phyloP scores from a whole-genome alignment of 345 rosid species.

The Hirschfeldia incana region DNA sequence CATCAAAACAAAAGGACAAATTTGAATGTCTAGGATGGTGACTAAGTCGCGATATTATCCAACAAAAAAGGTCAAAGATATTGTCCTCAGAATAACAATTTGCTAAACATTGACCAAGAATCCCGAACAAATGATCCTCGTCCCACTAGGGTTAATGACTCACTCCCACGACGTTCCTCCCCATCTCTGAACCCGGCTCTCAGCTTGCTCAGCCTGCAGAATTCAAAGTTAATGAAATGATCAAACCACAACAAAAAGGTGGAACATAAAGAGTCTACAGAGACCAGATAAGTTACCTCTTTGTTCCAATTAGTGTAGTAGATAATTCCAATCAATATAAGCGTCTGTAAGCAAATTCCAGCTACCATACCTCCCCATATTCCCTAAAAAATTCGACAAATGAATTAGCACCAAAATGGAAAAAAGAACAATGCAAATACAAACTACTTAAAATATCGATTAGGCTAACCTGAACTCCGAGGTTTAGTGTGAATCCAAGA shows the following conservation, averaged over 20 bases:
- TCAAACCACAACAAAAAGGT: not conserved
- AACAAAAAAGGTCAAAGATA: not conserved
- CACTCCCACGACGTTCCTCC: constrained; percentile 57
- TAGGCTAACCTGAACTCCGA: constrained; percentile 59
- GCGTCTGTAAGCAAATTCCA: constrained; percentile 74
- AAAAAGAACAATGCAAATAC: not conserved
- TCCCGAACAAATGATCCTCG: not conserved
- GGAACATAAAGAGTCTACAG: not conserved
- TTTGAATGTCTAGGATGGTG: not conserved
- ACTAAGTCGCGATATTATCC: not conserved
- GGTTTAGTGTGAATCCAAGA: constrained; percentile 70
- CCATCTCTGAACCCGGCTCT: constrained; percentile 71
- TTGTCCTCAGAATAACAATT: not conserved
- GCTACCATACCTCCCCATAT: constrained; percentile 97
- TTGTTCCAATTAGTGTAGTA: constrained; percentile 72
- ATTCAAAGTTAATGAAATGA: not conserved
- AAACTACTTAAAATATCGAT: not conserved
- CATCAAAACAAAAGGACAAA: not conserved
- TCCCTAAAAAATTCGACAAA: constrained; percentile 57
- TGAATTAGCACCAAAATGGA: not conserved
- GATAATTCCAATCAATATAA: constrained; percentile 60
- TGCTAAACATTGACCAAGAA: not conserved
- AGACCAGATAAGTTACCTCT: constrained; percentile 52
- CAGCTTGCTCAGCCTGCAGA: constrained; percentile 75
- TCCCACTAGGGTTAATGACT: constrained; percentile 20